Base-by-base conservation (phyloP, 140 eudicot species). In the Erigeron philadelphicus region DNA sequence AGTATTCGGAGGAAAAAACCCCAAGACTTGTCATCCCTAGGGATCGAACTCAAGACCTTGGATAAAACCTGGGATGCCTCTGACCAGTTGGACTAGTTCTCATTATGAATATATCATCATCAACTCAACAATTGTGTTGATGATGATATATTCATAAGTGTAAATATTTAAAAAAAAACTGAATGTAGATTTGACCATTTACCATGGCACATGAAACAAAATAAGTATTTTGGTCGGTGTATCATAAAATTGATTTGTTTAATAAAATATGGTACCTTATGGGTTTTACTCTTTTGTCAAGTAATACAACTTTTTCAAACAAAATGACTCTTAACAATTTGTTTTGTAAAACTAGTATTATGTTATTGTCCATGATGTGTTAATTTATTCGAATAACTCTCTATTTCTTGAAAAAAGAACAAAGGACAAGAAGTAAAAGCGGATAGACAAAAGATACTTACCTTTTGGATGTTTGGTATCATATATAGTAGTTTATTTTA, bases 371-470 rank as follows among this genome's bases (percentile, higher is more conserved):
- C 64, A 59, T 25, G 25, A 59, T 16, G 43, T 25, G 43, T 59
- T 59, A 59, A 59, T 59, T 59, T 59, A 59, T 59, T 31, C 64
- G 31, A 23, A 11, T 13, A 0, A 59, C 4, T 7, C 3, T 9
- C 43, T 21, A 4, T 59, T 59, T 59, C 64, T 59, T 31, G 4
- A 31, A 31, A 31, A 7, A 16, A 25, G 25, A 21, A 21, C 0
- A 21, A 21, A 21, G 25, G 25, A 21, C 25, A 59, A 41, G 9
- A 10, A 59, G 64, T 11, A 59, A 50, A 58, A 15, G 11, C n/a
- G 17, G 17, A 59, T 59, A 25, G 64, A 59, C 64, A 59, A 59
- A 59, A 59, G 64, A 1, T 31, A 25, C 43, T 59, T 12, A 59
- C 64, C 41, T 25, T 25, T 25, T 10, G 16, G 7, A 59, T 21